These are phyloP conservation scores for Calocera cornea DNA, from an alignment of 768 basidiomycete genomes.

Conservation along the genomic window DNA sequence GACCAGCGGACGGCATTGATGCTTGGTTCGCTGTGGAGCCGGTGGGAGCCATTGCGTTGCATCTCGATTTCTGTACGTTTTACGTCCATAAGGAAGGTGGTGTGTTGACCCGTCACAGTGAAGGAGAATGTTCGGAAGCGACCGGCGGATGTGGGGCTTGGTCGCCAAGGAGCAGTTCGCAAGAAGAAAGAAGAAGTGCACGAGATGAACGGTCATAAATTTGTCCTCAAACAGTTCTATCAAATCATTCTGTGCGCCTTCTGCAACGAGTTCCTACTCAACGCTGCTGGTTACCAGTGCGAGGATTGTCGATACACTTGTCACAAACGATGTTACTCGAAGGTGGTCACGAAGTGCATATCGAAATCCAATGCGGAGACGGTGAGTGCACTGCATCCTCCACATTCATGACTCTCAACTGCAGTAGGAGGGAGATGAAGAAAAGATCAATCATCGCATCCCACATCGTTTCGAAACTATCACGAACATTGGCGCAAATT, in stretches of 20 bases:
- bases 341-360: conserved; percentile 98
- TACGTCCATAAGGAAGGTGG: conserved; percentile 5
- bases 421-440: conserved; percentile 79
- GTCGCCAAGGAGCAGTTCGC: conserved; percentile 93
- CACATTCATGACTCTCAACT: not conserved
- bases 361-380: conserved; percentile 82
- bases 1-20: conserved; percentile 62
- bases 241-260: conserved; percentile 97
- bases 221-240: conserved; percentile 93
- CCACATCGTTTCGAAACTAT: conserved; percentile 96
- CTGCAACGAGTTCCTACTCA: conserved; percentile 94
- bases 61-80: conserved; percentile 71
- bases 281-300: conserved; percentile 96
- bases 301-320: conserved; percentile 98
- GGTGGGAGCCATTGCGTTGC: conserved; percentile 79
- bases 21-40: conserved; percentile 98
- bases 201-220: conserved; percentile 99
- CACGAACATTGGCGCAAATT: conserved; percentile 93
- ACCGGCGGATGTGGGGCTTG: conserved; percentile 86
- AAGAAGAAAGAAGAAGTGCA: conserved; percentile 97
- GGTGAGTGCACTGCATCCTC: conserved; percentile 36
- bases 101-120: conserved; percentile 37
- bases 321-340: conserved; percentile 98
- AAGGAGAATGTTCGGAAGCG: conserved; percentile 96
- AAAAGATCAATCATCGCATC: conserved; percentile 98